Evolutionary conservation across 352 stramenopile species (phyloP), one percentile per base, ranked within the genome.

Genomic region (Pythium aphanidermatum): DNA sequence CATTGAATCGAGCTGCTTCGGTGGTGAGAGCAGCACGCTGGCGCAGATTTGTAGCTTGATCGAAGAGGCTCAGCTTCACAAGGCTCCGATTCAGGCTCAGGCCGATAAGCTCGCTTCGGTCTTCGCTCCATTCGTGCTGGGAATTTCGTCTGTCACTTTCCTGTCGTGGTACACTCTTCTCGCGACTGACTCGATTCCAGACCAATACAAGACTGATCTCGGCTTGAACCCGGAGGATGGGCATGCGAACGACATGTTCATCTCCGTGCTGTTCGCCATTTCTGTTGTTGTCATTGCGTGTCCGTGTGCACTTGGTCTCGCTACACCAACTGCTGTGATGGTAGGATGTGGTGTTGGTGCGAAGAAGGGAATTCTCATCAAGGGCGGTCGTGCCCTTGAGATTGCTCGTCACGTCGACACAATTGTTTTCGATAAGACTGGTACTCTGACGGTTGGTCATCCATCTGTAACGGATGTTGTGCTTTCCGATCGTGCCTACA

Each of bases 391-490:
- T 10, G 77, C 80, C 6, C 65, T 95, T 1, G 84, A 95, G 49
- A 80, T 86, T 3, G 74, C 82, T 12, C 74, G 74, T 3, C 85
- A 95, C 51, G 83, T 96, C 2, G 79, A 86, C 24, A 84, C 78
- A 19, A 83, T 91, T 24, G 90, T 95, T 23, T 97, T 97, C 58
- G 91, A 97, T 57, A 97, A 97, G 64, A 97, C 90, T 2, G 90
- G 90, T 1, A 97, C 91, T 8, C 58, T 97, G 3, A 97, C 91
- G 2, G 65, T 82, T 14, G 84, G 82, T 28, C 75, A 84, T 20
- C 78, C 80, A n/a, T 84, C 68, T 2, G 76, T 93, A 8, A 85
- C 74, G 19, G 82, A 94, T 38, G 70, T 94, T 0, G 66, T 91
- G 16, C 65, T 92, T 32, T 59, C 71, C 3, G 71, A 89, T 45